phyloP scores from a whole-genome alignment of 805 yeast genomes.

The Metschnikowia matae region DNA sequence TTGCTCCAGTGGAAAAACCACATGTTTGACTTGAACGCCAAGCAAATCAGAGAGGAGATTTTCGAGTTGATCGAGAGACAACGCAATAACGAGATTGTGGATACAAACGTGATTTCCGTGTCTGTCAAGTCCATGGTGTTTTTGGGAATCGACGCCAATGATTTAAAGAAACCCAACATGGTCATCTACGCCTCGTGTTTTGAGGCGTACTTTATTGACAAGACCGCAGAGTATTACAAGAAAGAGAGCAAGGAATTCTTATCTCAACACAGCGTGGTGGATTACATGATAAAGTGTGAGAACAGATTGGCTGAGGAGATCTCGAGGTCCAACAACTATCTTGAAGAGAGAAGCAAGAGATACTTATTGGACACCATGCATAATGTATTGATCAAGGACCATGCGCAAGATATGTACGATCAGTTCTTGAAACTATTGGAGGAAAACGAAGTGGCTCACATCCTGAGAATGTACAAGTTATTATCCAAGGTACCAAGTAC shows the following conservation, averaged over 20 bases:
- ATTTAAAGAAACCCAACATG: conserved; percentile 78
- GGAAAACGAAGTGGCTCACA: conserved; percentile 65
- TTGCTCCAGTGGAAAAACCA: conserved; percentile 82
- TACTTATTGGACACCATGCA: conserved; percentile 74
- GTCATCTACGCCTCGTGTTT: conserved; percentile 77
- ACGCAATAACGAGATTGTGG: conserved; percentile 72
- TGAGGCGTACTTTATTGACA: conserved; percentile 70
- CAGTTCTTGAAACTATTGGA: conserved; percentile 76
- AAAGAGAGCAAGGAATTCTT: conserved; percentile 67
- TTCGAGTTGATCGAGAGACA: conserved; percentile 72
- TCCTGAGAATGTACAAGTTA: conserved; percentile 70
- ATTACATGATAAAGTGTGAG: conserved; percentile 84
- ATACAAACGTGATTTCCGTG: conserved; percentile 58
- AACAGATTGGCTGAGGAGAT: conserved; percentile 80
- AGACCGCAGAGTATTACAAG: conserved; percentile 62
- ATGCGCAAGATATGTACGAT: conserved; percentile 68
- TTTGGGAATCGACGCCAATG: conserved; percentile 87
- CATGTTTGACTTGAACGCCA: conserved; percentile 67
- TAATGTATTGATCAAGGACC: conserved; percentile 70
- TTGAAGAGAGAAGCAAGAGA: conserved; percentile 82
- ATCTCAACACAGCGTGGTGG: conserved; percentile 75
- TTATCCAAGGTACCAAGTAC: conserved; percentile 77
- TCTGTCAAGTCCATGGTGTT: conserved; percentile 85
- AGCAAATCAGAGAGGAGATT: conserved; percentile 61
- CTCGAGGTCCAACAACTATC: conserved; percentile 66